These are phyloP conservation scores for Candida easanensis DNA, from an alignment of 805 yeast genomes.

Conservation along the genomic window DNA sequence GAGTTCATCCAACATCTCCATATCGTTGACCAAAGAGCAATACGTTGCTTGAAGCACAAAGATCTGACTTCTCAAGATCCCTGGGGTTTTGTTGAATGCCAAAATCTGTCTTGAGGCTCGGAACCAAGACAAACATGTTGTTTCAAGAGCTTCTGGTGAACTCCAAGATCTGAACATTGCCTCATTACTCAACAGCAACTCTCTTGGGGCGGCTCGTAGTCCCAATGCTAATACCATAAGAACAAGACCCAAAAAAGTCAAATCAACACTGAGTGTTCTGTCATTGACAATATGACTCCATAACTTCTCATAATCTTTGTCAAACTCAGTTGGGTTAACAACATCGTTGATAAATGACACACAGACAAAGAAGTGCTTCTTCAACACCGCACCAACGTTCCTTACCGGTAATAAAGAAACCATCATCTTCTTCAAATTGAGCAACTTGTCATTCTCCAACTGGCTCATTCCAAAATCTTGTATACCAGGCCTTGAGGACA, in stretches of 20 bases:
- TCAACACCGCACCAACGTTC: conserved; percentile 10
- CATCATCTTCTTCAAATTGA: conserved; percentile 9
- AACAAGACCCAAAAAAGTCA: conserved; percentile 12
- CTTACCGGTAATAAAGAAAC: conserved; percentile 14
- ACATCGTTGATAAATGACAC: conserved; percentile 8
- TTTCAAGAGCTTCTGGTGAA: conserved; percentile 1
- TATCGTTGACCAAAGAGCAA: conserved; percentile 6
- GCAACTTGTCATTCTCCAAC: conserved; percentile 3
- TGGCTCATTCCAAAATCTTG: conserved; percentile 6
- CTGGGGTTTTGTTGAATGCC: conserved; percentile 9
- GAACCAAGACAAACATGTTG: conserved; percentile 13
- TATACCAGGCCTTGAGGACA: conserved; percentile 3
- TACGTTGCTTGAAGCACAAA: conserved; percentile 10
- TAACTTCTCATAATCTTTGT: conserved; percentile 13
- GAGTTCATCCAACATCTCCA: conserved; percentile 7
- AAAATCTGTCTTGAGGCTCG: conserved; percentile 18
- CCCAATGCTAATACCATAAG: conserved; percentile 13
- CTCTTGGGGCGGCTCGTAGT: conserved; percentile 11
- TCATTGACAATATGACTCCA: conserved; percentile 13
- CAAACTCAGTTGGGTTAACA: conserved; percentile 11
- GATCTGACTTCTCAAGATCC: conserved; percentile 5
- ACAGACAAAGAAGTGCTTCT: conserved; percentile 16
- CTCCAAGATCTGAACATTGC: conserved; percentile 5
- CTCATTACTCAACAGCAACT: conserved; percentile 10
- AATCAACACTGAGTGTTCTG: conserved; percentile 11